Conservation (phyloP, 306 rosid genomes). For the Astragalus glycyphyllos region DNA sequence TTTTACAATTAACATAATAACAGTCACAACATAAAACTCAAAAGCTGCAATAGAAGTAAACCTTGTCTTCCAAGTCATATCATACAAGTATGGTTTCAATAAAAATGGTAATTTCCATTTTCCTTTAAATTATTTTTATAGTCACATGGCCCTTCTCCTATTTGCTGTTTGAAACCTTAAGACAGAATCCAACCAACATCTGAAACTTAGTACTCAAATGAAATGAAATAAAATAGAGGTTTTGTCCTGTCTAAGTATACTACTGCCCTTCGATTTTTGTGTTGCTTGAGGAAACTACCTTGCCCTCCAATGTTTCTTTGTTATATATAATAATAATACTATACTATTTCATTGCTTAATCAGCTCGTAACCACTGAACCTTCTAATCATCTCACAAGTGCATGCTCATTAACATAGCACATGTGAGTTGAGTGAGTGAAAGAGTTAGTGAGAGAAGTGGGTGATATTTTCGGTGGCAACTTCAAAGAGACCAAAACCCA, state of each 20-base stretch:
- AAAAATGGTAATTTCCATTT: background rate
- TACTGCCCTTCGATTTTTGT: conserved; percentile 38
- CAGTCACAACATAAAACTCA: conserved; percentile 27
- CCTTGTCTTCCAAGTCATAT: conserved; percentile 42
- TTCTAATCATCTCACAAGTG: conserved; percentile 60
- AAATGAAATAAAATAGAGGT: conserved; percentile 14
- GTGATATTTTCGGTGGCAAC: conserved; percentile 45
- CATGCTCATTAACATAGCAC: conserved; percentile 50
- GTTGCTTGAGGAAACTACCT: conserved; percentile 29
- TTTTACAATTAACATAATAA: conserved; percentile 34
- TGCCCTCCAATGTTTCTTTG: conserved; percentile 10
- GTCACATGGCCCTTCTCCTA: conserved; percentile 34
- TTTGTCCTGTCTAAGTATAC: conserved; percentile 52
- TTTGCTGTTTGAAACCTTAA: conserved; percentile 42
- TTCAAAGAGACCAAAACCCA: conserved; percentile 41
- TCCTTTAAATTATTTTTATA: background rate
- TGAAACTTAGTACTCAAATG: conserved; percentile 41
- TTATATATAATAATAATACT: conserved; percentile 41
- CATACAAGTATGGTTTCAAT: conserved; percentile 23
- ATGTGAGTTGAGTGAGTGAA: conserved; percentile 45
- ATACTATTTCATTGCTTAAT: conserved; percentile 61
- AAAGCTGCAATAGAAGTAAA: conserved; percentile 44
- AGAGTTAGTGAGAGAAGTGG: conserved; percentile 24
- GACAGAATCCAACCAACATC: conserved; percentile 49
- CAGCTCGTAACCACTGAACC: conserved; percentile 59